Evolutionary conservation across 495 filamentous ascomycete species (phyloP).

Genomic region (Talaromyces trachyspermus): DNA sequence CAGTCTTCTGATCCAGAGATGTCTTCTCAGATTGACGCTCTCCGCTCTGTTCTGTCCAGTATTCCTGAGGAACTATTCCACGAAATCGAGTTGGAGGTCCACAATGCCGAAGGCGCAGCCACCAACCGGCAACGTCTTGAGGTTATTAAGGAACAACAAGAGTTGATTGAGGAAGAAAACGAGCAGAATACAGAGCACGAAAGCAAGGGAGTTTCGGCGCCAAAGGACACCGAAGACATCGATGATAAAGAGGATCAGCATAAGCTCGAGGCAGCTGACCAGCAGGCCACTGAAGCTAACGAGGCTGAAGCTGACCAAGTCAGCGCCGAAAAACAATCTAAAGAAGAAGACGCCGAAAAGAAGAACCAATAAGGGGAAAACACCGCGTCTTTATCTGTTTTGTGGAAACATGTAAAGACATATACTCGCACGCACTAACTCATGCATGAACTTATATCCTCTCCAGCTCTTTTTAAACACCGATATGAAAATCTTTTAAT

Average conservation of each 20-base stretch:
- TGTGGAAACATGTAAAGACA: no score
- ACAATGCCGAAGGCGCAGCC: conserved; percentile 92
- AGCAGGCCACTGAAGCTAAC: conserved; percentile 8
- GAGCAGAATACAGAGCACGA: conserved; percentile 74
- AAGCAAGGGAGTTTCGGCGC: conserved; percentile 39
- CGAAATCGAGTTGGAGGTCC: conserved; percentile 97
- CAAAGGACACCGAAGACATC: conserved; percentile 73
- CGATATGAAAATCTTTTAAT: not conserved
- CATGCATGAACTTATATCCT: not conserved
- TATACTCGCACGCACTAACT: no score
- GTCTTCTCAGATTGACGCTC: conserved; percentile 83
- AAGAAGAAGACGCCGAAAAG: conserved; percentile 16
- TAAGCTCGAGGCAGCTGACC: not conserved
- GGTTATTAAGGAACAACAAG: conserved; percentile 97
- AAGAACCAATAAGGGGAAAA: not conserved
- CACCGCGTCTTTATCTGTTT: no score
- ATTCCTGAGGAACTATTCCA: conserved; percentile 99
- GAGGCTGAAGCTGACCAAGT: conserved; percentile 7
- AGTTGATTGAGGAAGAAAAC: conserved; percentile 95
- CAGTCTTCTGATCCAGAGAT: conserved; percentile 79
- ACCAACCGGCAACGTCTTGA: conserved; percentile 99
- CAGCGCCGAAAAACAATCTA: not conserved
- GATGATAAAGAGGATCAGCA: conserved; percentile 59
- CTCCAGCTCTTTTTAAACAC: not conserved
- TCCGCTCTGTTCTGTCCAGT: conserved; percentile 82